Percentiles rank a stretch among this genome's conserved stretches.
These are phyloP conservation scores for Musa schizocarpa DNA, from an alignment of 176 grass and related monocot species.

Conservation along the genomic window DNA sequence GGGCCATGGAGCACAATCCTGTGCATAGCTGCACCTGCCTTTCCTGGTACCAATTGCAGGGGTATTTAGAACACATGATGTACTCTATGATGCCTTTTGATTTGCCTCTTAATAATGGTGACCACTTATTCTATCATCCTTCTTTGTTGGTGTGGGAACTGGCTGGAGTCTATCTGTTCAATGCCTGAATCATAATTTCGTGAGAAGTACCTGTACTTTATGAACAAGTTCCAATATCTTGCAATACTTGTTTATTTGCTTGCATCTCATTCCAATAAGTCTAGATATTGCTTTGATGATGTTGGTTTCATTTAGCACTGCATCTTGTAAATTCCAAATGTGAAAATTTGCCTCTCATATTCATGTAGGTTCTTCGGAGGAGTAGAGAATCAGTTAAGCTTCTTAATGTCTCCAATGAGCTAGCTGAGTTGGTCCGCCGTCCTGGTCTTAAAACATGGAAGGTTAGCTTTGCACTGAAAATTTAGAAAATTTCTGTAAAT, in stretches of 20 bases:
- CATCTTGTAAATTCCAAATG: not conserved
- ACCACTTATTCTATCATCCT: too few relatives aligned
- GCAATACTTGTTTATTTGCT: not conserved
- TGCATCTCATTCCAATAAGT: not conserved
- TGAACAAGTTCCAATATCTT: not conserved
- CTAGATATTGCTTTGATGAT: not conserved
- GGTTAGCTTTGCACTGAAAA: conserved; percentile 36
- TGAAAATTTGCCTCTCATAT: conserved; percentile 3
- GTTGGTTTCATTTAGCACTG: not conserved
- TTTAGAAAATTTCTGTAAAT: conserved; percentile 13
- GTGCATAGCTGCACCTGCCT: too few relatives aligned
- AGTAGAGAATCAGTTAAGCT: conserved; percentile 75
- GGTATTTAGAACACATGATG: not conserved
- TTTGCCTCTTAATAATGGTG: too few relatives aligned
- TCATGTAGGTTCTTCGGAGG: conserved; percentile 66
- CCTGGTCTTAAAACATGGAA: conserved; percentile 89
- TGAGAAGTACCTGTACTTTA: too few relatives aligned
- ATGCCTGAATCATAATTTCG: too few relatives aligned
- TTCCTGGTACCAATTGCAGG: too few relatives aligned
- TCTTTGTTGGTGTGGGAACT: too few relatives aligned
- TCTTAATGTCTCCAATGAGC: conserved; percentile 78
- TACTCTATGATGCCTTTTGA: not conserved
- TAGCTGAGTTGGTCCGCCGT: conserved; percentile 56
- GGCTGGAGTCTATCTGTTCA: too few relatives aligned
- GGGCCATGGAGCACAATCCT: too few relatives aligned